Percentiles rank a stretch among this genome's conserved stretches.
phyloP scores from a whole-genome alignment of 306 rosid species.

The Senna siamea region DNA sequence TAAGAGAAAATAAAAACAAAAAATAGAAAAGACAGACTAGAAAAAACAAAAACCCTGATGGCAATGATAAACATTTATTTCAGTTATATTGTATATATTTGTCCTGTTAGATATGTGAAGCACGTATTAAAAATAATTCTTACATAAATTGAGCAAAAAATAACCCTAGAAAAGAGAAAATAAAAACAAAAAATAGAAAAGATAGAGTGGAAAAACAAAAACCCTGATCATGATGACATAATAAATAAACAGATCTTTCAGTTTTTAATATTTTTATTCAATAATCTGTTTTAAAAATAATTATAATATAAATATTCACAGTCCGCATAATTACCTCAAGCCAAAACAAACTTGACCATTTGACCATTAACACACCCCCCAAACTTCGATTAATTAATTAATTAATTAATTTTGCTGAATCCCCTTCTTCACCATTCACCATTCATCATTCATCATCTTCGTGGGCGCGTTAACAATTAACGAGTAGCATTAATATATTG shows the following conservation, averaged over 20 bases:
- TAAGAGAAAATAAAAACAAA: no score
- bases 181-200: not conserved
- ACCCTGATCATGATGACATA: not conserved
- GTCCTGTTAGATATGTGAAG: no score
- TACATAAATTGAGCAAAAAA: not conserved
- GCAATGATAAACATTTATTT: no score
- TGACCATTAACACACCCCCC: not conserved
- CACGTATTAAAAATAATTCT: no score
- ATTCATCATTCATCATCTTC: not conserved
- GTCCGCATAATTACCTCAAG: not conserved
- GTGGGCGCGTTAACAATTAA: conserved; percentile 16
- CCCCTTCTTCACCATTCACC: not conserved
- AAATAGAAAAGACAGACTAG: no score
- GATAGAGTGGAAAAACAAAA: not conserved
- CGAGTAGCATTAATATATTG: conserved; percentile 17
- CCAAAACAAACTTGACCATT: not conserved
- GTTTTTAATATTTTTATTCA: no score
- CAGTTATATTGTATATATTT: no score
- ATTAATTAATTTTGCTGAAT: not conserved
- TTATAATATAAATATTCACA: no score
- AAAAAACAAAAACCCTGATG: no score
- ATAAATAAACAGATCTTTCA: no score
- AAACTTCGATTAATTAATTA: not conserved
- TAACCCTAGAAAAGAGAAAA: not conserved
- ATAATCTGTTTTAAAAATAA: no score